Evolutionary conservation across 2,329 filamentous ascomycete species (phyloP).

Genomic region (Ophiostoma quercus): DNA sequence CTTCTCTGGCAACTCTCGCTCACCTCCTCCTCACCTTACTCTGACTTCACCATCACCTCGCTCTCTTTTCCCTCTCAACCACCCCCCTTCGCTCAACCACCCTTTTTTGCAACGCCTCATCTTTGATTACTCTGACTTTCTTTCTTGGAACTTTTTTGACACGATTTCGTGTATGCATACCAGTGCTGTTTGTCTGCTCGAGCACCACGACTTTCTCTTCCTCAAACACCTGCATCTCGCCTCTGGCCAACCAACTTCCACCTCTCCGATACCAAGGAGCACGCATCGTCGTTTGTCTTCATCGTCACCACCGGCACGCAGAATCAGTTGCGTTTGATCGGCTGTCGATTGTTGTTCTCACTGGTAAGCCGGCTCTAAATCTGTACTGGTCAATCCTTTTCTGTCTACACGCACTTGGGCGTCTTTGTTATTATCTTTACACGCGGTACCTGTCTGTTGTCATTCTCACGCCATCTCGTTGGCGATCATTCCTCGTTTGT

Average conservation of each 20-base stretch:
- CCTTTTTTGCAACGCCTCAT: slow-evolving; percentile 19
- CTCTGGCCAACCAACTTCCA: slow-evolving; percentile 16
- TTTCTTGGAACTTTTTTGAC: slow-evolving; percentile 29
- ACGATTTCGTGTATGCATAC: slow-evolving; percentile 25
- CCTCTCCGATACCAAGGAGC: background rate
- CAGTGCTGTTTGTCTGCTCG: slow-evolving; percentile 14
- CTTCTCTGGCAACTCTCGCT: background rate
- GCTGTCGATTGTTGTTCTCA: background rate
- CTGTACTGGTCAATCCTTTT: background rate
- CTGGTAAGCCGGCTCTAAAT: background rate
- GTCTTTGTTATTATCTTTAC: background rate
- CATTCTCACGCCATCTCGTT: background rate
- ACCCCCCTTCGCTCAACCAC: background rate
- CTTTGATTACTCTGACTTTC: slow-evolving; percentile 14
- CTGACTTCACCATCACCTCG: background rate
- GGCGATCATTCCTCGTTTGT: background rate
- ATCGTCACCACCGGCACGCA: background rate
- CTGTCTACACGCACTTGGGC: background rate
- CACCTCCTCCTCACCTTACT: background rate
- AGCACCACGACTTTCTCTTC: background rate
- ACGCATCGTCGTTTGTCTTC: background rate
- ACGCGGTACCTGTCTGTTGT: background rate
- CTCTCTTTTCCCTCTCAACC: background rate
- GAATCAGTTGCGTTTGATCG: background rate
- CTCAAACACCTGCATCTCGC: background rate